These are phyloP conservation scores for Hypomyces perniciosus DNA, from an alignment of 2,329 filamentous ascomycete genomes.

Conservation along the genomic window DNA sequence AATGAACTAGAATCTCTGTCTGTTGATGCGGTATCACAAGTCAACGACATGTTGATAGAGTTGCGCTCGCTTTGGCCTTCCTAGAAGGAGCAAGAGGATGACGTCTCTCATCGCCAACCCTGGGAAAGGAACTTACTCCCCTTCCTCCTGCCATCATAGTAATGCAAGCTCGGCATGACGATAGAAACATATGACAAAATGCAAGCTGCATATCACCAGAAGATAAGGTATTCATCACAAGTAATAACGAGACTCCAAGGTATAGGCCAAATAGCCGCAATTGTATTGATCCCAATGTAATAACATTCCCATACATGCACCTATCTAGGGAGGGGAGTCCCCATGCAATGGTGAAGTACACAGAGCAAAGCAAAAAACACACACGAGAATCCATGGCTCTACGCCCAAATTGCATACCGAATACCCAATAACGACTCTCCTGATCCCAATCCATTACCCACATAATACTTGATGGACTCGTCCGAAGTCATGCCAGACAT, in stretches of 20 bases:
- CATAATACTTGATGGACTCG: slow-evolving; percentile 1
- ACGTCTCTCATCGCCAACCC: too few relatives aligned
- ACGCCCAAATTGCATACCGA: slow-evolving; percentile 14
- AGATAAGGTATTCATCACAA: background rate
- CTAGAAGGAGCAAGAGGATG: too few relatives aligned
- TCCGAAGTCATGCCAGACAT: slow-evolving; percentile 5
- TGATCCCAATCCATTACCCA: slow-evolving; percentile 5
- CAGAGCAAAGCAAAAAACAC: slow-evolving; percentile 11
- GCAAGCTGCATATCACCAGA: too few relatives aligned
- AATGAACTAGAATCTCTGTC: too few relatives aligned
- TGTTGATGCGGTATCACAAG: too few relatives aligned
- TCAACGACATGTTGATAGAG: too few relatives aligned
- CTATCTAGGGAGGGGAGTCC: slow-evolving; percentile 4
- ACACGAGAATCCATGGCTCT: slow-evolving; percentile 12
- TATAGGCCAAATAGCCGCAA: background rate
- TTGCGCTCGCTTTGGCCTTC: too few relatives aligned
- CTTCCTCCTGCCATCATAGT: too few relatives aligned
- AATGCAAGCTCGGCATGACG: too few relatives aligned
- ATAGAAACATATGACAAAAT: too few relatives aligned
- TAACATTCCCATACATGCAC: slow-evolving; percentile 11
- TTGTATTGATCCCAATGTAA: slow-evolving; percentile 13
- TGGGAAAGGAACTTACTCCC: too few relatives aligned
- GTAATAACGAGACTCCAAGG: background rate
- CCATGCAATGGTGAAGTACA: slow-evolving; percentile 9
- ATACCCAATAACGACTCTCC: slow-evolving; percentile 22